Evolutionary conservation across 805 yeast species (phyloP).

Genomic region (Yueomyces sinensis): DNA sequence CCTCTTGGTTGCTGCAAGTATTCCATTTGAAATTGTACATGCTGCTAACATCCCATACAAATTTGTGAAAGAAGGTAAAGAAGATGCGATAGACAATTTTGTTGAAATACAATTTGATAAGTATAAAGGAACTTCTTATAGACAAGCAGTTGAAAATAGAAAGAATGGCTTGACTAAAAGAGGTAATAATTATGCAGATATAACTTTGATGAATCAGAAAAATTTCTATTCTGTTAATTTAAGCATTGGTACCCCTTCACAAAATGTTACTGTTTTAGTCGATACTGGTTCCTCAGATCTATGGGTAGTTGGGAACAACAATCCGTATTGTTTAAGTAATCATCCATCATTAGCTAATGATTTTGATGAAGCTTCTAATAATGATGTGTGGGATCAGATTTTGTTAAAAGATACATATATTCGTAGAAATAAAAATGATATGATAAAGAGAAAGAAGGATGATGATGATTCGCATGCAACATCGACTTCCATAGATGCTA

Average conservation of each 20-base stretch:
- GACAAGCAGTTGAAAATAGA: constrained; percentile 1
- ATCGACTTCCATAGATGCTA: too few species aligned
- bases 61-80: too few species aligned
- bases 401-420: background rate
- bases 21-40: too few species aligned
- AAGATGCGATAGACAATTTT: too few species aligned
- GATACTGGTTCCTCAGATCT: constrained; percentile 50
- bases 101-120: constrained; percentile 12
- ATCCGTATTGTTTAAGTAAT: constrained; percentile 48
- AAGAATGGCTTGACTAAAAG: too few species aligned
- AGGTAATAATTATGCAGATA: too few species aligned
- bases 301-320: constrained; percentile 52
- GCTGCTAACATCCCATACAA: too few species aligned
- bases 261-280: constrained; percentile 31
- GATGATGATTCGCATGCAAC: too few species aligned
- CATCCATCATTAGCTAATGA: constrained; percentile 29
- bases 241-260: constrained; percentile 30
- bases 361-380: background rate
- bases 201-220: too few species aligned
- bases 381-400: background rate
- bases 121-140: constrained; percentile 10
- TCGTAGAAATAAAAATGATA: too few species aligned
- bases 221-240: constrained; percentile 24
- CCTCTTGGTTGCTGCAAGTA: too few species aligned
- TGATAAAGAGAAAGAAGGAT: too few species aligned